These are phyloP conservation scores for Gossypium anomalum DNA, from an alignment of 345 rosid genomes.

Conservation along the genomic window DNA sequence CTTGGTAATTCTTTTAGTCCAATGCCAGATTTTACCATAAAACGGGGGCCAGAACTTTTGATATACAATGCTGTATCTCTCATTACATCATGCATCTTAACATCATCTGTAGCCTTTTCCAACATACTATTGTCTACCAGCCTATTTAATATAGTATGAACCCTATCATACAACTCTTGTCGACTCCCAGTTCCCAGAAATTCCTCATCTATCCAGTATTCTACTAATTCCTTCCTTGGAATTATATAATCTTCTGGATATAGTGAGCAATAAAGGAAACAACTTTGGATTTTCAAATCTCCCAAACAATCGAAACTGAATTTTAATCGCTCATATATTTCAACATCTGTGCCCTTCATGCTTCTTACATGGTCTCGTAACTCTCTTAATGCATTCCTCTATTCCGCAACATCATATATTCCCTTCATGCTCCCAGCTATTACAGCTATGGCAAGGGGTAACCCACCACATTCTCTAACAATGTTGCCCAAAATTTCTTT, in stretches of 20 bases:
- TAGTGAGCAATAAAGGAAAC: too few relatives aligned
- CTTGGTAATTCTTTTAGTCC: slow-evolving; percentile 7
- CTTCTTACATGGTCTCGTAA: not conserved
- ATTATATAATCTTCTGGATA: too few relatives aligned
- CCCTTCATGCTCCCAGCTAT: too few relatives aligned
- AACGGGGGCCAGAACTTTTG: not conserved
- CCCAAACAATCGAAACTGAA: slow-evolving; percentile 20
- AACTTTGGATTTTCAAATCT: too few relatives aligned
- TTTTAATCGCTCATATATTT: not conserved
- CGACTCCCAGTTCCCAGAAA: too few relatives aligned
- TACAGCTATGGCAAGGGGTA: too few relatives aligned
- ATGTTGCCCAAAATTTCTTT: too few relatives aligned
- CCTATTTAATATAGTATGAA: not conserved
- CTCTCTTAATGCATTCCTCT: slow-evolving; percentile 14
- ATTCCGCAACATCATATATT: not conserved
- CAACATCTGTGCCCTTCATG: not conserved
- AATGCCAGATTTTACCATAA: slow-evolving; percentile 22
- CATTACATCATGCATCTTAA: slow-evolving; percentile 26
- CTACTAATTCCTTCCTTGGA: too few relatives aligned
- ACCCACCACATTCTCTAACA: too few relatives aligned
- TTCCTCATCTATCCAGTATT: too few relatives aligned
- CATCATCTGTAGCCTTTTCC: not conserved
- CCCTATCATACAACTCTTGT: too few relatives aligned
- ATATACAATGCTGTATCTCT: slow-evolving; percentile 25
- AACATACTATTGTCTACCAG: slow-evolving; percentile 18